A percentile compares a stretch with the other conserved stretches of the same genome.
These are phyloP conservation scores for Moringa oleifera DNA, from an alignment of 345 rosid species.

Conservation along the genomic window DNA sequence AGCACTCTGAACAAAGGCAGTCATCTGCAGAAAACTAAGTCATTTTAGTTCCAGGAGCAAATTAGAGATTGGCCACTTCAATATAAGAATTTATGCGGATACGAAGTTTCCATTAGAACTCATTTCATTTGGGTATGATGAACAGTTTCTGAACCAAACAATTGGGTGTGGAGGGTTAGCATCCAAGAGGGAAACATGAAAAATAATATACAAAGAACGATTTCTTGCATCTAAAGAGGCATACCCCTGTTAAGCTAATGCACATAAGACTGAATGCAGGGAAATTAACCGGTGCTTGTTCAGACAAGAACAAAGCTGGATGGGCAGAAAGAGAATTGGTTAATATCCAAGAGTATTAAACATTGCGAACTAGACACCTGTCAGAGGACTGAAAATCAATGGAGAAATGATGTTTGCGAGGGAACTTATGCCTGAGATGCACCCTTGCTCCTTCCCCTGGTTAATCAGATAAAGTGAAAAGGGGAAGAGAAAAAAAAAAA, in stretches of 20 bases:
- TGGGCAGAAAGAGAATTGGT: too few species aligned
- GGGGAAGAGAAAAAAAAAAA: neutral
- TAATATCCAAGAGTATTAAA: too few species aligned
- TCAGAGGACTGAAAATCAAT: constrained; percentile 73
- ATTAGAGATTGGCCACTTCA: too few species aligned
- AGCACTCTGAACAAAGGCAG: constrained; percentile 64
- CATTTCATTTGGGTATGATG: too few species aligned
- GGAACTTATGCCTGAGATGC: constrained; percentile 71
- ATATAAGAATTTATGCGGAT: too few species aligned
- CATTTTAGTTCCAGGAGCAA: too few species aligned
- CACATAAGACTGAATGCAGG: constrained; percentile 84
- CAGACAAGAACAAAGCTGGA: constrained; percentile 78
- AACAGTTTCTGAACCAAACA: too few species aligned
- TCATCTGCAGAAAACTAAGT: constrained; percentile 57
- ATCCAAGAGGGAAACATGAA: too few species aligned
- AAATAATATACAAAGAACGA: too few species aligned
- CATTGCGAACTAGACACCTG: constrained; percentile 33
- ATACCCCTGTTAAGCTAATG: constrained; percentile 25
- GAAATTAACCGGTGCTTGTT: constrained; percentile 65
- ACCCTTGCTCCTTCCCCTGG: constrained; percentile 95
- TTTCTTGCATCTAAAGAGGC: too few species aligned
- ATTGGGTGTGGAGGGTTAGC: too few species aligned
- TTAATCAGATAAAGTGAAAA: neutral
- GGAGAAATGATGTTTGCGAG: constrained; percentile 74
- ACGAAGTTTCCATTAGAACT: too few species aligned